These are phyloP conservation scores for Boehmeria nivea DNA, from an alignment of 306 rosid species.

Conservation along the genomic window DNA sequence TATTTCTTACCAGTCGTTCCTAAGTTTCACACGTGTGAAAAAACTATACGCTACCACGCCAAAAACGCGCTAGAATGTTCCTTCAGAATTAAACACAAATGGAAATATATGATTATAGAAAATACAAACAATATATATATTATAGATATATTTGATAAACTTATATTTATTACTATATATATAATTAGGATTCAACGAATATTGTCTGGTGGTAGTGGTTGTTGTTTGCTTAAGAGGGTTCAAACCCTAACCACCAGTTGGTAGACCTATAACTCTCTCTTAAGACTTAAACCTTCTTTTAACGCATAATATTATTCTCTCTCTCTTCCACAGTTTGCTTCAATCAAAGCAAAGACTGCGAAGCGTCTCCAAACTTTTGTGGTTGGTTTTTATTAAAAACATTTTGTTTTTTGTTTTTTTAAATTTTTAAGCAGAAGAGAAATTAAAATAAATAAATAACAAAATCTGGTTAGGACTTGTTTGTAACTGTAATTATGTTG, in stretches of 20 bases:
- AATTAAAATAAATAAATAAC: no score
- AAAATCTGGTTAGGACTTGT: no score
- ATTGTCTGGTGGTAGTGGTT: slow-evolving; percentile 22
- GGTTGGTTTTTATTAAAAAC: no score
- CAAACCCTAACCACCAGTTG: slow-evolving; percentile 77
- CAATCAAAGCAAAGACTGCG: slow-evolving; percentile 6
- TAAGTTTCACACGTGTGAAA: slow-evolving; percentile 55
- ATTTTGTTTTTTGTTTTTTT: no score
- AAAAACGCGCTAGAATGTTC: slow-evolving; percentile 32
- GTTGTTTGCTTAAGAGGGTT: slow-evolving; percentile 71
- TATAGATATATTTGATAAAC: no score
- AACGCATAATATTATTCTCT: slow-evolving; percentile 29
- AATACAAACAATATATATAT: no score
- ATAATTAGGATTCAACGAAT: slow-evolving; percentile 9
- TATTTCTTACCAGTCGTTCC: slow-evolving; percentile 37
- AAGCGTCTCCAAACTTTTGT: slow-evolving; percentile 14
- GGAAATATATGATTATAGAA: no score
- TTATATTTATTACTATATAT: neutral
- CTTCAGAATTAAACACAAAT: slow-evolving; percentile 1
- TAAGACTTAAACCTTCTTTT: slow-evolving; percentile 56
- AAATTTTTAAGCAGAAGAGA: no score
- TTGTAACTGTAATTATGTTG: no score
- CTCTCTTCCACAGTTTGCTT: neutral
- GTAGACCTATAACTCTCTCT: slow-evolving; percentile 58
- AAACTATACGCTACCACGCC: slow-evolving; percentile 28